Conservation (phyloP, 2,329 filamentous ascomycete species). For the Aspergillus jensenii region DNA sequence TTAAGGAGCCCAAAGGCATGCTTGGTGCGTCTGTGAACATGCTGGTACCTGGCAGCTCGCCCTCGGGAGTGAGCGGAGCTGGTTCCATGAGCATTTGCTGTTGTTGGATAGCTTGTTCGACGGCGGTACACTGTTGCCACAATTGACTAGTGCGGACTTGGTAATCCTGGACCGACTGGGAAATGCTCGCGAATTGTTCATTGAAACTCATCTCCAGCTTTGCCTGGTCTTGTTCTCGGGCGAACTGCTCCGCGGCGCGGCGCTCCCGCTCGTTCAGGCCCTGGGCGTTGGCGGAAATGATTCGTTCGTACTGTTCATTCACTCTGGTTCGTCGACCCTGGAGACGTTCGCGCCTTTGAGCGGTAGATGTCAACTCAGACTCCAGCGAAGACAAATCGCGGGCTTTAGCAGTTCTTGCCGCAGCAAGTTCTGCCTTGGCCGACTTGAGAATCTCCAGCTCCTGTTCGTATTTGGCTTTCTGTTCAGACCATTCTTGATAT, state of each 20-base stretch:
- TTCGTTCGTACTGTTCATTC: constrained; percentile 61
- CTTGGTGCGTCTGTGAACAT: constrained; percentile 31
- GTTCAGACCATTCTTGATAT: constrained; percentile 51
- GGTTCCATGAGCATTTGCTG: constrained; percentile 44
- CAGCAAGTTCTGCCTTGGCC: constrained; percentile 52
- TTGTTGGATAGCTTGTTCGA: constrained; percentile 47
- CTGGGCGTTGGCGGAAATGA: constrained; percentile 59
- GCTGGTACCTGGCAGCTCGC: constrained; percentile 55
- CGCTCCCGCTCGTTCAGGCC: constrained; percentile 56
- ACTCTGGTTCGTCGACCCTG: constrained; percentile 57
- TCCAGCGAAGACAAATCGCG: constrained; percentile 54
- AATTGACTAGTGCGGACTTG: constrained; percentile 43
- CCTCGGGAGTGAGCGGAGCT: constrained; percentile 60
- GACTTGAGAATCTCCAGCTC: constrained; percentile 53
- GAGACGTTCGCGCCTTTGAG: constrained; percentile 62
- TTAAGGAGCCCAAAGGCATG: constrained; percentile 24
- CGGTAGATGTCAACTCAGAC: constrained; percentile 51
- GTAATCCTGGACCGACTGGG: constrained; percentile 44
- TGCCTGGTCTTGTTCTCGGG: constrained; percentile 46
- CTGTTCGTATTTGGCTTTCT: constrained; percentile 55
- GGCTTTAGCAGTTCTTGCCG: constrained; percentile 51
- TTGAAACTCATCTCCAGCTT: constrained; percentile 44
- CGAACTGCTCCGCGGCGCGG: constrained; percentile 47
- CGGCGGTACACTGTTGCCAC: constrained; percentile 44
- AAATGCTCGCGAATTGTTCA: constrained; percentile 44